Evolutionary conservation across 176 grass and related monocot species (phyloP).

Genomic region (Phoenix dactylifera): DNA sequence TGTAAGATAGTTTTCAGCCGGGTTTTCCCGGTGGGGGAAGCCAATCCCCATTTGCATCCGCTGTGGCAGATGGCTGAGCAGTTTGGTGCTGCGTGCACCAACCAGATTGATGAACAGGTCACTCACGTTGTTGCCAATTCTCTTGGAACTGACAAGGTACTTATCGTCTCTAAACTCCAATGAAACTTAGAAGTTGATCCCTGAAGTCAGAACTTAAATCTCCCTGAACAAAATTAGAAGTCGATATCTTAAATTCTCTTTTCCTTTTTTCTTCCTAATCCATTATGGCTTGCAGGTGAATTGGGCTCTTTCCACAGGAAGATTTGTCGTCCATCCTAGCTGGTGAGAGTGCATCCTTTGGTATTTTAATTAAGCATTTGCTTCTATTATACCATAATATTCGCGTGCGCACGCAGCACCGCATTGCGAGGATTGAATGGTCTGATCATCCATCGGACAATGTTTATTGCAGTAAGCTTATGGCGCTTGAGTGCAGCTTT

Average conservation of each 20-base stretch:
- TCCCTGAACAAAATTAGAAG: too few species aligned
- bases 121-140: constrained; percentile 98
- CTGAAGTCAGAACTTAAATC: too few species aligned
- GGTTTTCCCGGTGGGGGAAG: constrained; percentile 74
- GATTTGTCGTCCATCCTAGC: constrained; percentile 91
- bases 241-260: too few species aligned
- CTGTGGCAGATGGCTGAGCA: constrained; percentile 91
- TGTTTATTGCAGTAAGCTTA: too few species aligned
- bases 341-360: constrained; percentile 51
- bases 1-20: constrained; percentile 90
- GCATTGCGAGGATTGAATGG: too few species aligned
- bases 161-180: not conserved
- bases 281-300: constrained; percentile 47
- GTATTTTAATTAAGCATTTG: too few species aligned
- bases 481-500: too few species aligned
- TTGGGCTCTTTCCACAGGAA: constrained; percentile 71
- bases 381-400: too few species aligned
- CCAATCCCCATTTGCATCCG: constrained; percentile 73
- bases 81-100: constrained; percentile 83
- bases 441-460: too few species aligned
- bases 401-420: too few species aligned
- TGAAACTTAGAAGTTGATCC: too few species aligned
- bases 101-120: constrained; percentile 65
- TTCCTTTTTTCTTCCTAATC: not conserved
- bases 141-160: constrained; percentile 82